Evolutionary conservation across 192 early-diverging fungal species (phyloP).

Genomic region (Coemansia sp.): DNA sequence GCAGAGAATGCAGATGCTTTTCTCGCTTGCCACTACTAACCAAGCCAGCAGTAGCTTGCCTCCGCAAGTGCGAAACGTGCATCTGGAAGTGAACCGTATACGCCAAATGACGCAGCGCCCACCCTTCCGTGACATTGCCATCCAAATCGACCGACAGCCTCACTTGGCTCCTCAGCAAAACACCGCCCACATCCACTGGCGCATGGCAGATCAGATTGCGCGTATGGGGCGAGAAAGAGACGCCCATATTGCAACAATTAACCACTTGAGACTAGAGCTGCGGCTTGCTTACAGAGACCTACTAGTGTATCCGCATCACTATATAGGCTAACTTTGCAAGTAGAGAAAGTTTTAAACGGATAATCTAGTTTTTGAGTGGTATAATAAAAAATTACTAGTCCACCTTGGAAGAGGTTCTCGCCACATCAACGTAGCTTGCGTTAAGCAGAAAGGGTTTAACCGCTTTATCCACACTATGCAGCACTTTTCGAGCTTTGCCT

Average conservation of each 20-base stretch:
- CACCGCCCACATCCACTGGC: neutral
- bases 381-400: neutral
- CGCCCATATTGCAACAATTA: neutral
- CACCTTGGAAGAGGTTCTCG: too few relatives aligned
- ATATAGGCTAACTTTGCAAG: neutral
- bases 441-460: too few relatives aligned
- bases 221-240: slow-evolving; percentile 1
- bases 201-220: slow-evolving; percentile 2
- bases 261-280: neutral
- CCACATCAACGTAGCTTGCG: too few relatives aligned
- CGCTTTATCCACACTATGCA: too few relatives aligned
- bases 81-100: neutral
- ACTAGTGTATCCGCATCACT: neutral
- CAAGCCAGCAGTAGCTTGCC: neutral
- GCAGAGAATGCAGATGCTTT: neutral
- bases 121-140: slow-evolving; percentile 5
- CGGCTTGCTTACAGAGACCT: neutral
- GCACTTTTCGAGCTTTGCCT: too few relatives aligned
- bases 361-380: neutral
- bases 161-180: neutral
- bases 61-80: neutral
- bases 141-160: neutral
- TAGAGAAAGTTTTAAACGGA: neutral
- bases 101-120: neutral
- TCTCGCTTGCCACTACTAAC: neutral